phyloP scores from a whole-genome alignment of 108 stramenopile species.

The Fragilaria radians region DNA sequence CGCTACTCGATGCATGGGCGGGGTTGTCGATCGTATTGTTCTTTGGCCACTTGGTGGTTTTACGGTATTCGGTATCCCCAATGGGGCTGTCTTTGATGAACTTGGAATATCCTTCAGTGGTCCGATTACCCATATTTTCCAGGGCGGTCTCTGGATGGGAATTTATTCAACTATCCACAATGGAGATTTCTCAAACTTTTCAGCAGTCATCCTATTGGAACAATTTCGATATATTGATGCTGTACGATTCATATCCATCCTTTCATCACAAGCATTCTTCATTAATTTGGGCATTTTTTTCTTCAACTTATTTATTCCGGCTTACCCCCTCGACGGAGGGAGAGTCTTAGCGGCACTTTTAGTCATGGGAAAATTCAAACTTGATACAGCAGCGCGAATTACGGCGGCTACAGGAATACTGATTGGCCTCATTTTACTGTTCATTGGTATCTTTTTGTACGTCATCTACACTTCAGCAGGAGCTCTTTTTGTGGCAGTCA shows the following conservation, averaged over 20 bases:
- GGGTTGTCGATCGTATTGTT: conserved; percentile 30
- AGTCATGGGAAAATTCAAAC: conserved; percentile 1
- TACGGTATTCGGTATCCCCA: conserved; percentile 30
- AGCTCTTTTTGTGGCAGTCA: background rate
- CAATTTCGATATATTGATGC: conserved; percentile 14
- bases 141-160: conserved; percentile 32
- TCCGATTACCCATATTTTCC: conserved; percentile 36
- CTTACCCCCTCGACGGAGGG: conserved; percentile 34
- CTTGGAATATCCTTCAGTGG: conserved; percentile 35
- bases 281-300: conserved; percentile 8
- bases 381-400: background rate
- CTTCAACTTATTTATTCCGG: conserved; percentile 25
- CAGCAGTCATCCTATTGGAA: background rate
- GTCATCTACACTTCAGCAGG: background rate
- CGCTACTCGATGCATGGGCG: conserved; percentile 26
- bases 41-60: conserved; percentile 49
- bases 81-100: conserved; percentile 19
- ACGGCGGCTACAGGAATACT: background rate
- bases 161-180: conserved; percentile 6
- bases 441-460: background rate
- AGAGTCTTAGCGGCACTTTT: conserved; percentile 27
- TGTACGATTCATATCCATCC: conserved; percentile 22
- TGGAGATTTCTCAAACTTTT: conserved; percentile 7
- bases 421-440: background rate
- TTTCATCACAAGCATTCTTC: conserved; percentile 19